Percentiles rank a stretch among this genome's conserved stretches.
Evolutionary conservation across 352 stramenopile genomes (phyloP).

Genomic region (Pythium scleroteichum): DNA sequence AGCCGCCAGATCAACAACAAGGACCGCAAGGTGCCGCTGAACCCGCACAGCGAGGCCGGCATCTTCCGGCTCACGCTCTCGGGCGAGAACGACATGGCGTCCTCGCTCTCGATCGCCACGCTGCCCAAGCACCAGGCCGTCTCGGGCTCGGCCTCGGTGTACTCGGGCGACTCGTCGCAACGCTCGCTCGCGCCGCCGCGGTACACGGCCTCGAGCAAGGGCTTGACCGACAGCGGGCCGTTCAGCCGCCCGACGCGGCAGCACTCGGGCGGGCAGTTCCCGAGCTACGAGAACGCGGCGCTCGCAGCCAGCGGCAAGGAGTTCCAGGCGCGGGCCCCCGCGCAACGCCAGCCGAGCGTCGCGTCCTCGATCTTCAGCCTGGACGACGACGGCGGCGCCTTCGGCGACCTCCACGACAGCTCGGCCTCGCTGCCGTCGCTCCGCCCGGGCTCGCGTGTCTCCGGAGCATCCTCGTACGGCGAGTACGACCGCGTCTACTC

Average conservation of each 20-base stretch:
- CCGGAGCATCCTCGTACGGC: conserved; percentile 12
- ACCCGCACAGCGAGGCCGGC: conserved; percentile 16
- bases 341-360: conserved; percentile 1
- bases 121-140: conserved; percentile 8
- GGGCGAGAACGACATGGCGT: conserved; percentile 4
- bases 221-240: conserved; percentile 11
- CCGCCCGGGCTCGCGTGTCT: neutral
- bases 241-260: conserved; percentile 4
- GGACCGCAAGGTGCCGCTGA: conserved; percentile 8
- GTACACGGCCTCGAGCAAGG: conserved; percentile 9
- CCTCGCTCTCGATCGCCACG: conserved; percentile 12
- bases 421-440: conserved; percentile 1
- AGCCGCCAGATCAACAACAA: conserved; percentile 8
- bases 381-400: neutral
- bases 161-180: conserved; percentile 3
- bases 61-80: conserved; percentile 17
- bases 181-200: conserved; percentile 18
- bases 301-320: conserved; percentile 20
- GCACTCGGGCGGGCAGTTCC: conserved; percentile 13
- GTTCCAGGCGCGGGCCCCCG: conserved; percentile 8
- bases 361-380: conserved; percentile 15
- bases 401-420: conserved; percentile 14
- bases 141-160: neutral
- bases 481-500: conserved; percentile 21
- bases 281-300: conserved; percentile 22